Evolutionary conservation across 2,329 filamentous ascomycete species (phyloP).

Genomic region (Bisporella sp.): DNA sequence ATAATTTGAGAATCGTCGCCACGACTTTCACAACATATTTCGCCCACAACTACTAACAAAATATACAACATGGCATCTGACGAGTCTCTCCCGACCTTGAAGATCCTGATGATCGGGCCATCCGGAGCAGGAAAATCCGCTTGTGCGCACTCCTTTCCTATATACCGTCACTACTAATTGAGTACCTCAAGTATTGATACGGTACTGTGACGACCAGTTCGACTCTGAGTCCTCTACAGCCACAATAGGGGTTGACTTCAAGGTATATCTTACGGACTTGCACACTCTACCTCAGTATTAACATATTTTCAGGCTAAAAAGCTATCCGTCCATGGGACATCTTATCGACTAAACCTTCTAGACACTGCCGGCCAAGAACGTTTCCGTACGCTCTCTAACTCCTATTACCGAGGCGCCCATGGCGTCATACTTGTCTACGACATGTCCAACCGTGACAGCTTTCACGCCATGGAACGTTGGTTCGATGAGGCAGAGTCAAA

Average conservation of each 20-base stretch:
- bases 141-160: slow-evolving; percentile 18
- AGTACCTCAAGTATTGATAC: slow-evolving; percentile 37
- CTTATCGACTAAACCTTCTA: slow-evolving; percentile 46
- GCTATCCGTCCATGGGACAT: slow-evolving; percentile 42
- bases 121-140: slow-evolving; percentile 50
- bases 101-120: slow-evolving; percentile 48
- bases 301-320: slow-evolving; percentile 39
- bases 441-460: slow-evolving; percentile 56
- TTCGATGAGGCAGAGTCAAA: slow-evolving; percentile 46
- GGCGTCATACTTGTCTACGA: slow-evolving; percentile 97
- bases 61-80: slow-evolving; percentile 34
- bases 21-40: too few species aligned
- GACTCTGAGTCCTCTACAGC: slow-evolving; percentile 47
- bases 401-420: slow-evolving; percentile 92
- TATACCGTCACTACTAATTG: slow-evolving; percentile 4
- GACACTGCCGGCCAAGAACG: slow-evolving; percentile 96
- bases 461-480: slow-evolving; percentile 46
- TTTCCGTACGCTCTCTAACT: slow-evolving; percentile 88
- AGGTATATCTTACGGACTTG: slow-evolving; percentile 33
- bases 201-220: slow-evolving; percentile 51
- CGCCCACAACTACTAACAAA: slow-evolving; percentile 1
- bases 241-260: slow-evolving; percentile 51
- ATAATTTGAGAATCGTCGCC: too few species aligned
- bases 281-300: neutral
- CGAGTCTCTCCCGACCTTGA: slow-evolving; percentile 41